Percentiles rank a stretch among this genome's conserved stretches.
phyloP scores from a whole-genome alignment of 441 rosid species.

The Mallotus japonicus region DNA sequence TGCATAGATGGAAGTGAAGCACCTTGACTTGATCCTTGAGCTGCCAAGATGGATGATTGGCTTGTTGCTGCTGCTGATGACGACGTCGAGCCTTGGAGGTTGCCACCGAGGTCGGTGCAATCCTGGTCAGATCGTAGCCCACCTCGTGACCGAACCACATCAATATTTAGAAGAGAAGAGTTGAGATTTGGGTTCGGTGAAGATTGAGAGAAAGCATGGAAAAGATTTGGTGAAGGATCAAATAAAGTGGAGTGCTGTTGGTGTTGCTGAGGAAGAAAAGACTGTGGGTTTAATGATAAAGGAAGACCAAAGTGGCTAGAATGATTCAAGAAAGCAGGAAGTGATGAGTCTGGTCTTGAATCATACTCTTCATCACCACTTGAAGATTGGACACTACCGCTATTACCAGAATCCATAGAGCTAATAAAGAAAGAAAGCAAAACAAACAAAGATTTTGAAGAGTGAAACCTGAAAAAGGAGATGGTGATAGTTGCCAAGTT shows the following conservation, averaged over 20 bases:
- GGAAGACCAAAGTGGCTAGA: slow-evolving; percentile 28
- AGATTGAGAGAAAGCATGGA: slow-evolving; percentile 39
- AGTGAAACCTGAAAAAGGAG: slow-evolving; percentile 18
- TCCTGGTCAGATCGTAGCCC: slow-evolving; percentile 31
- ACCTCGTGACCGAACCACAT: slow-evolving; percentile 21
- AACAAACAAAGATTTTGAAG: not conserved
- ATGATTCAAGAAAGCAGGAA: slow-evolving; percentile 40
- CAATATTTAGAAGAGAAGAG: slow-evolving; percentile 36
- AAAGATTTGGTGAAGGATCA: slow-evolving; percentile 40
- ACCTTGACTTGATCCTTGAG: slow-evolving; percentile 28
- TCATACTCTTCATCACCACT: slow-evolving; percentile 70
- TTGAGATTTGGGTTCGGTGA: slow-evolving; percentile 30
- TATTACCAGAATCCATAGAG: slow-evolving; percentile 73
- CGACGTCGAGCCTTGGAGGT: slow-evolving; percentile 12
- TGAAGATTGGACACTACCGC: slow-evolving; percentile 72
- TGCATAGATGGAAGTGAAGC: slow-evolving; percentile 33
- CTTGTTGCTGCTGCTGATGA: slow-evolving; percentile 13
- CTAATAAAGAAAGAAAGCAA: not conserved
- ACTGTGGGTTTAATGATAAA: slow-evolving; percentile 28
- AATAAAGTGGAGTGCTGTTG: slow-evolving; percentile 39
- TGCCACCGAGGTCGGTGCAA: slow-evolving; percentile 23
- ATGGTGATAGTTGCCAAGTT: slow-evolving; percentile 22
- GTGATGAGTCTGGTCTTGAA: slow-evolving; percentile 45
- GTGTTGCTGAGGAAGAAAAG: slow-evolving; percentile 31
- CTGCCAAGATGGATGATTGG: slow-evolving; percentile 24